Base-by-base conservation (phyloP, 75 land plant genomes). In the Azolla pinnata region DNA sequence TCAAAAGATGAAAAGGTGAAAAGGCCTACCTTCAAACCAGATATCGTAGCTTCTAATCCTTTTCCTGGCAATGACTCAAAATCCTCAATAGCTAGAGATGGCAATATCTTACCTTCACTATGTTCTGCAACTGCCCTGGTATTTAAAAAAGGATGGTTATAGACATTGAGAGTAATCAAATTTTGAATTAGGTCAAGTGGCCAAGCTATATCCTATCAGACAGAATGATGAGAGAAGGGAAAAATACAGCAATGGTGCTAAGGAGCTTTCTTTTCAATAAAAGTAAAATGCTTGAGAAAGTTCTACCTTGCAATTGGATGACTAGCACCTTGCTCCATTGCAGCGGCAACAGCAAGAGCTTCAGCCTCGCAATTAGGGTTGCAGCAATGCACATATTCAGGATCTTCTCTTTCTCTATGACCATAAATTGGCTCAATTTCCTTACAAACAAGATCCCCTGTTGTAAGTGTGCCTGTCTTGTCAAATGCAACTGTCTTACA, bases 291-390 rank as follows among this genome's bases (percentile, higher is more conserved):
- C 16, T 7, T 56, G 33, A 31, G 27, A 56, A 9, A 33, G 31
- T 52, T 66, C 32, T 69, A 95, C 99, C 97, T 88, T 71, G 97
- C 99, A 74, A 95, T 95, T 21, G 99, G 99, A 67, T 95, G 99
- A 54, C 92, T 86, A 51, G 99, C 88, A 54, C 99, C 99, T 73
- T 81, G 85, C 53, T 95, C 99, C 97, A 95, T 86, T 1, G 97
- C 99, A 40, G 92, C 92, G 29, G 99, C 99, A 29, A 95, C 92
- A 33, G 99, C 99, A 56, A 95, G 86, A 59, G 99, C 99, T 71
- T 90, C 97, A 54, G 62, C 66, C 59, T 95, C 99, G 80, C 99
- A 95, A 47, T 52, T 86, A 2, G 99, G 97, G 20, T 57, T 57
- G 64, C 99, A 95, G 59, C 99, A 95, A 14, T 81, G 31, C 31